Percentiles rank a stretch among this genome's conserved stretches.
phyloP scores from a whole-genome alignment of 805 yeast species.

The Zygosaccharomyces bailii region DNA sequence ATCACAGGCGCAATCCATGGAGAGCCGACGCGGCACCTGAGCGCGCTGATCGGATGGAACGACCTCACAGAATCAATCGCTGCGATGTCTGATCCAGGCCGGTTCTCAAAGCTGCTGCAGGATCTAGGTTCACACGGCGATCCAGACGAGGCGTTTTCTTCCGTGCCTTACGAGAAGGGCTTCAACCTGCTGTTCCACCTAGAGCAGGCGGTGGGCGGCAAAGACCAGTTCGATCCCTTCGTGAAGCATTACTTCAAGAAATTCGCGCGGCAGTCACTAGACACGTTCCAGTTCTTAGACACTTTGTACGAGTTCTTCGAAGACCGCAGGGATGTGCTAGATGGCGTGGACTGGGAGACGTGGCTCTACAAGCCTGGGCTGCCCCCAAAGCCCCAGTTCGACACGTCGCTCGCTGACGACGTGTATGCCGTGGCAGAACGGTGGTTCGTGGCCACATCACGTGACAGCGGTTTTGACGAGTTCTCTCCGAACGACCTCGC shows the following conservation, averaged over 20 bases:
- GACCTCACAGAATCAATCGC: constrained; percentile 65
- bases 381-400: constrained; percentile 84
- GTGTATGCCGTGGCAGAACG: constrained; percentile 61
- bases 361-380: constrained; percentile 83
- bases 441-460: constrained; percentile 49
- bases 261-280: constrained; percentile 68
- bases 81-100: constrained; percentile 53
- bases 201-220: constrained; percentile 67
- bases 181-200: constrained; percentile 71
- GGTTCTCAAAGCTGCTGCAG: constrained; percentile 65
- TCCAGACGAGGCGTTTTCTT: constrained; percentile 86
- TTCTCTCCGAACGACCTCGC: constrained; percentile 47
- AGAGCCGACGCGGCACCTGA: constrained; percentile 70
- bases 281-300: constrained; percentile 77
- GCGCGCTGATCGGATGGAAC: constrained; percentile 86
- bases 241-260: constrained; percentile 71
- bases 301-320: constrained; percentile 63
- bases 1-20: constrained; percentile 78
- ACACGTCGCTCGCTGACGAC: constrained; percentile 71
- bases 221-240: constrained; percentile 67
- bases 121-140: constrained; percentile 65
- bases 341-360: constrained; percentile 75
- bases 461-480: constrained; percentile 12
- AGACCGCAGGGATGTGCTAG: constrained; percentile 49
- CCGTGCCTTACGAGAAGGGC: constrained; percentile 91